Evolutionary conservation across 768 basidiomycete species (phyloP).

Genomic region (Mycena pura): DNA sequence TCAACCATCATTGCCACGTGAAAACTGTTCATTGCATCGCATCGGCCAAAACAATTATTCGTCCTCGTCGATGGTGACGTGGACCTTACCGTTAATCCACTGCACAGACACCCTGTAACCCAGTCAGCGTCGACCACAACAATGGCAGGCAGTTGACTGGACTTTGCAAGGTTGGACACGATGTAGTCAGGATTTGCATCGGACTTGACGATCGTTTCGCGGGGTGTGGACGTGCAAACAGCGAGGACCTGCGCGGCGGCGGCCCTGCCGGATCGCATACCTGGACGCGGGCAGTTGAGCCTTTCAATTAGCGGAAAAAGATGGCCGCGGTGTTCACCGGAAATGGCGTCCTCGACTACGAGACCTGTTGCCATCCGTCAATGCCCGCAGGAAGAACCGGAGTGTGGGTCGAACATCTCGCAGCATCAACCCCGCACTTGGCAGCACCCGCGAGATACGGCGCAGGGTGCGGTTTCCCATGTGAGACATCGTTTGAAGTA

Average conservation of each 20-base stretch:
- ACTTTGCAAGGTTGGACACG: slow-evolving; percentile 74
- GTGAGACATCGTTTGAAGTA: slow-evolving; percentile 72
- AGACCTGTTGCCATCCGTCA: slow-evolving; percentile 56
- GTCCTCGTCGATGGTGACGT: slow-evolving; percentile 50
- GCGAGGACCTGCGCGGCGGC: slow-evolving; percentile 81
- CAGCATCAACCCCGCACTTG: slow-evolving; percentile 59
- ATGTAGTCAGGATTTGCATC: slow-evolving; percentile 70
- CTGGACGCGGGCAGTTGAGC: background rate
- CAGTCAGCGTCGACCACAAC: background rate
- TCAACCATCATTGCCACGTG: background rate
- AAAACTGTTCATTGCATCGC: background rate
- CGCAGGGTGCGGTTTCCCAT: slow-evolving; percentile 88
- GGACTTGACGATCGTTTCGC: slow-evolving; percentile 56
- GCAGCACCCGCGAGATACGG: slow-evolving; percentile 85
- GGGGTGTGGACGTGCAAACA: slow-evolving; percentile 81
- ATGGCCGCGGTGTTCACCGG: slow-evolving; percentile 73
- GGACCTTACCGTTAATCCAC: slow-evolving; percentile 52
- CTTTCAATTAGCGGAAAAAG: background rate
- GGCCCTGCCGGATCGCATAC: slow-evolving; percentile 39
- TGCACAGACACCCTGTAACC: slow-evolving; percentile 52
- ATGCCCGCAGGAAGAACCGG: background rate
- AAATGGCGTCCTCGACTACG: slow-evolving; percentile 90
- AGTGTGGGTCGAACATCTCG: slow-evolving; percentile 51
- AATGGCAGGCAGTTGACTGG: slow-evolving; percentile 26
- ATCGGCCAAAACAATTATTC: slow-evolving; percentile 14